Percentiles rank a stretch among this genome's conserved stretches.
These are phyloP conservation scores for Mitragyna speciosa DNA, from an alignment of 257 asterid genomes.

Conservation along the genomic window DNA sequence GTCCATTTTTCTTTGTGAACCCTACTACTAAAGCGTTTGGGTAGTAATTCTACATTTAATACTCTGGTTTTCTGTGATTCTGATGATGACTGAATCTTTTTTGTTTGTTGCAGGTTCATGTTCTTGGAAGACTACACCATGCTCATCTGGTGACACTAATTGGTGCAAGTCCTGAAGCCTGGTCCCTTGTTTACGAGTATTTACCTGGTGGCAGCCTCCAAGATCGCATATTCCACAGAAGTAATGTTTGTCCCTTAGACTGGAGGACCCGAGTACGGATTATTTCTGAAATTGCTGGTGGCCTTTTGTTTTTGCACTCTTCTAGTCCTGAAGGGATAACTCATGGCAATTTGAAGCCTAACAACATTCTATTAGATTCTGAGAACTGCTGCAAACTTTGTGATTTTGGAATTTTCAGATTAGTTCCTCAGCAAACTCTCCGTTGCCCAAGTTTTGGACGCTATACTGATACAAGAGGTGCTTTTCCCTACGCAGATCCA, in stretches of 20 bases:
- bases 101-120: slow-evolving; percentile 49
- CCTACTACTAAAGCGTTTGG: not conserved
- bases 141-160: slow-evolving; percentile 61
- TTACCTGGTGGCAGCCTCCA: slow-evolving; percentile 71
- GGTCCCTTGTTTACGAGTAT: slow-evolving; percentile 70
- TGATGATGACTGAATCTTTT: slow-evolving; percentile 9
- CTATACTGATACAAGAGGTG: slow-evolving; percentile 40
- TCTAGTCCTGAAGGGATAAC: slow-evolving; percentile 38
- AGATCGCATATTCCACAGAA: slow-evolving; percentile 42
- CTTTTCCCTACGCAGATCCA: slow-evolving; percentile 63
- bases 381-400: slow-evolving; percentile 55
- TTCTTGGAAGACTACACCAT: slow-evolving; percentile 53
- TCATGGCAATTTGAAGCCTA: slow-evolving; percentile 78
- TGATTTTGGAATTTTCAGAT: slow-evolving; percentile 57
- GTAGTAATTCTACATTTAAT: not conserved
- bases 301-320: slow-evolving; percentile 65
- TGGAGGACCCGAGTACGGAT: slow-evolving; percentile 70
- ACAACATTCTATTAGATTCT: slow-evolving; percentile 63
- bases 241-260: slow-evolving; percentile 40
- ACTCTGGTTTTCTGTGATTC: not conserved
- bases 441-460: slow-evolving; percentile 67
- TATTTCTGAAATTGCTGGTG: slow-evolving; percentile 61
- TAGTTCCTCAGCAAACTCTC: slow-evolving; percentile 45
- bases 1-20: not conserved
- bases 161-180: slow-evolving; percentile 69